These are phyloP conservation scores for Penicillium daleae DNA, from an alignment of 495 filamentous ascomycete genomes.

Conservation along the genomic window DNA sequence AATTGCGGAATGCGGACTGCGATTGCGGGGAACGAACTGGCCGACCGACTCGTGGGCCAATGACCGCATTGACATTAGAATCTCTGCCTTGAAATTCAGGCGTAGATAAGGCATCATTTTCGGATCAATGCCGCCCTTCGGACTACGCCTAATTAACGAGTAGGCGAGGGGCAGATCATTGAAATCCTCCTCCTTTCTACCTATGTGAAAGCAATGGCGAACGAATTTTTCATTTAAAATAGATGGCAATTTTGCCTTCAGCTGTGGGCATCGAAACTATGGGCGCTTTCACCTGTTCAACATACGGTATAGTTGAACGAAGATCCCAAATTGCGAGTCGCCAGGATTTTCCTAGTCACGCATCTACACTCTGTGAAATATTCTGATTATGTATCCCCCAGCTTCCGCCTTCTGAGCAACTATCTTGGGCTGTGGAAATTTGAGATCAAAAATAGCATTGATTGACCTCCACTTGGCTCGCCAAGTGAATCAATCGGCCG, in stretches of 20 bases:
- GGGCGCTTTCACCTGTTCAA: neutral
- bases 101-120: too few relatives aligned
- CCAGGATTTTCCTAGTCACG: neutral
- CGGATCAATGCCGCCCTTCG: neutral
- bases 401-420: neutral
- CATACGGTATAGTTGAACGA: neutral
- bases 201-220: neutral
- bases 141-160: too few relatives aligned
- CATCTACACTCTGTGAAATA: neutral
- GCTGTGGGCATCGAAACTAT: neutral
- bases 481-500: neutral
- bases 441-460: neutral
- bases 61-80: slow-evolving; percentile 13
- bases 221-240: neutral
- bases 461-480: neutral
- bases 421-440: neutral
- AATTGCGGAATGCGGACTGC: slow-evolving; percentile 5
- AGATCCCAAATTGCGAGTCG: neutral
- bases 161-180: neutral
- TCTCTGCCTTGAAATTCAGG: slow-evolving; percentile 9
- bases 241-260: too few relatives aligned
- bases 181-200: neutral
- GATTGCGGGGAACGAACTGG: slow-evolving; percentile 22
- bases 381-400: neutral
- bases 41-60: slow-evolving; percentile 5